A percentile compares a stretch with the other conserved stretches of the same genome.
Conservation (phyloP, 2,329 filamentous ascomycete genomes). For the Didymella pinodella region DNA sequence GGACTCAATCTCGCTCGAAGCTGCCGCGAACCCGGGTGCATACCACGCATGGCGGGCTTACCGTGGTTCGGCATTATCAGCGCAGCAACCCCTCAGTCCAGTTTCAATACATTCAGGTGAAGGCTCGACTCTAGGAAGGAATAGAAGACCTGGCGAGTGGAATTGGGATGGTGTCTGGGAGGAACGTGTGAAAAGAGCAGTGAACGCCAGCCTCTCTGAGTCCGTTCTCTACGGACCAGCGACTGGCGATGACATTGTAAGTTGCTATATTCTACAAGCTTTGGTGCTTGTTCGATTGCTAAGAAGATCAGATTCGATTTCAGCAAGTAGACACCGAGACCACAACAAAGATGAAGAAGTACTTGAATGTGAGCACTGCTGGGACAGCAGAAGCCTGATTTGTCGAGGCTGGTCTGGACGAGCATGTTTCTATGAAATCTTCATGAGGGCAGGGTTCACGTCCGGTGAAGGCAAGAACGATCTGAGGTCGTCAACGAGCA, state of each 20-base stretch:
- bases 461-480: background rate
- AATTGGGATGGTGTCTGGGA: slow-evolving; percentile 99
- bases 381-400: slow-evolving; percentile 27
- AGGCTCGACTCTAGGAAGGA: slow-evolving; percentile 54
- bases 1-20: slow-evolving; percentile 79
- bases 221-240: slow-evolving; percentile 76
- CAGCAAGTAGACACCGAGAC: slow-evolving; percentile 46
- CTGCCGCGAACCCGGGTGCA: slow-evolving; percentile 87
- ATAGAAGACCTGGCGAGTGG: slow-evolving; percentile 80
- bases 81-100: slow-evolving; percentile 40
- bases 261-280: background rate
- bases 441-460: background rate
- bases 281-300: background rate
- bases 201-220: slow-evolving; percentile 80
- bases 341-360: slow-evolving; percentile 43
- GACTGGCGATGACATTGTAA: slow-evolving; percentile 74
- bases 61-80: slow-evolving; percentile 56
- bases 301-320: slow-evolving; percentile 47
- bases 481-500: background rate
- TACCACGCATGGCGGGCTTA: slow-evolving; percentile 93
- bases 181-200: slow-evolving; percentile 80
- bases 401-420: background rate
- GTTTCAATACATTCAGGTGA: slow-evolving; percentile 27
- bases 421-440: no score
- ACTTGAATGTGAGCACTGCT: slow-evolving; percentile 33